Evolutionary conservation across 306 rosid genomes (phyloP), one percentile per base, ranked within the genome.

Genomic region (Dryas octopetala): DNA sequence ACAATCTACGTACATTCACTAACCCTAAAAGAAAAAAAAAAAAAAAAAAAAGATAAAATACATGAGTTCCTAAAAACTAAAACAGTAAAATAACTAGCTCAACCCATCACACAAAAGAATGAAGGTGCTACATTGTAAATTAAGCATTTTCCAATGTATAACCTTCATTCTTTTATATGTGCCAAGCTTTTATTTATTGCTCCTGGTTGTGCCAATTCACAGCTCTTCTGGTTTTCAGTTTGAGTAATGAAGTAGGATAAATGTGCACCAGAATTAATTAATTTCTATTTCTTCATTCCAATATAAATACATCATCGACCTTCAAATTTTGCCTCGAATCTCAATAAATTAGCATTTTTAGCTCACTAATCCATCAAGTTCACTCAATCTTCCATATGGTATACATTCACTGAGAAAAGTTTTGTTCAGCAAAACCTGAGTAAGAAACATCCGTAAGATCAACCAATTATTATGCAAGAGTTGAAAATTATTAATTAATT

Each of bases 281-380:
- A 11, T 70, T 58, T 40, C 74, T 38, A 40, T 54, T 70, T 70
- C 41, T 70, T 3, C 17, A n/a, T 70, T 70, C 49, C 74, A 54
- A n/a, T 43, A 16, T 7, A 54, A 16, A 40, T 54, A 53, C 74
- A 70, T 40, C 63, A 70, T 9, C 54, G 52, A 41, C 38, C 62
- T 70, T 70, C 74, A 53, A 19, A 54, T 15, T 53, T 17, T 46
- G 53, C 49, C 49, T 16, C 49, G 6, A 41, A 17, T 16, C 49
- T 5, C 16, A 5, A 17, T 54, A 52, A 14, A 52, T 70, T 12
- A 38, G 47, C 61, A 69, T 52, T 70, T 70, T 52, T 52, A 2
- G 74, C 28, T 23, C 49, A 28, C 23, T 59, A 6, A 12, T 15
- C 14, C 17, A 52, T 15, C 74, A 54, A 41, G 51, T 53, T 70